phyloP scores from a whole-genome alignment of 2,329 filamentous ascomycete species.

The Aureobasidium vineae region DNA sequence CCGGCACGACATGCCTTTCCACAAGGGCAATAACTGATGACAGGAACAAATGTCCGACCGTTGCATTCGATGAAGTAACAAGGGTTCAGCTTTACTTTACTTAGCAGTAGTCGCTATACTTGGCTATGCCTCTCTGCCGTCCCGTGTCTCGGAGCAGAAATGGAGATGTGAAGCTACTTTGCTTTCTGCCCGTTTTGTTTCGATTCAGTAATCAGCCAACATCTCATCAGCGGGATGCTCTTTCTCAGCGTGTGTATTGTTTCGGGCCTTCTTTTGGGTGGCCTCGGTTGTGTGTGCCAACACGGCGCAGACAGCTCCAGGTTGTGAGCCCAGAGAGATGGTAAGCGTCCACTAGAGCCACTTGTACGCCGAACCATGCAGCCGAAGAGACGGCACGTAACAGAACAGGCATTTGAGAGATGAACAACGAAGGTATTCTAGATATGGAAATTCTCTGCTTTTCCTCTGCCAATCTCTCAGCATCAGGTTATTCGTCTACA shows the following conservation, averaged over 20 bases:
- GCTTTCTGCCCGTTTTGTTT: background rate
- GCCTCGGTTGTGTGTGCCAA: background rate
- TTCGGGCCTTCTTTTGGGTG: conserved; percentile 5
- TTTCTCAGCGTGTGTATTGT: conserved; percentile 16
- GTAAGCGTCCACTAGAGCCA: background rate
- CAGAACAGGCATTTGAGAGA: background rate
- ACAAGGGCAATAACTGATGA: background rate
- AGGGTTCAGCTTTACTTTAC: background rate
- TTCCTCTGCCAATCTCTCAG: too few species aligned
- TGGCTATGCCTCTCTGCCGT: background rate
- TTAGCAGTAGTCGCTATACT: background rate
- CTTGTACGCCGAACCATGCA: background rate
- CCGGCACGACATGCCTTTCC: background rate
- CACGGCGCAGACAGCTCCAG: too few species aligned
- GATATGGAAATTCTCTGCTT: too few species aligned
- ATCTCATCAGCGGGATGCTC: background rate
- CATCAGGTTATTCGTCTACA: too few species aligned
- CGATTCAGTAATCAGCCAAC: background rate
- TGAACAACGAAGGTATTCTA: background rate
- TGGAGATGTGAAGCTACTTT: background rate
- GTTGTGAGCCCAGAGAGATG: background rate
- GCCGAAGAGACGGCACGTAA: conserved; percentile 2
- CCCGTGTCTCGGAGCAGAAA: conserved; percentile 6
- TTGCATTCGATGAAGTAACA: conserved; percentile 11
- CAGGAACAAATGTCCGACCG: conserved; percentile 1